Conservation (phyloP, 352 stramenopile genomes). For the Globisporangium irregulare region DNA sequence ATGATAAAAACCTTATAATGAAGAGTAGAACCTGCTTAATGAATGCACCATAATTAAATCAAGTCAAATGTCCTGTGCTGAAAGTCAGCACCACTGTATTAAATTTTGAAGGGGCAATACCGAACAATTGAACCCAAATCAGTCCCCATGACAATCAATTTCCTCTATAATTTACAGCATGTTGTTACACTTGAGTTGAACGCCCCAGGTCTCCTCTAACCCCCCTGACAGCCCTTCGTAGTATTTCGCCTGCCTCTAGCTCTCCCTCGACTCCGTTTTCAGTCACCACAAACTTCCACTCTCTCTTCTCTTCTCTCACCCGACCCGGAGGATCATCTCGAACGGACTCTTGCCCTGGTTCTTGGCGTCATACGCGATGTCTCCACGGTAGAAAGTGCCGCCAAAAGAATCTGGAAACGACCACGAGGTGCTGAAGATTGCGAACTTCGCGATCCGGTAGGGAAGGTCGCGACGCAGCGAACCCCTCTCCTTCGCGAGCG, state of each 20-base stretch:
- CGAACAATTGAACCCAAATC: too few relatives aligned
- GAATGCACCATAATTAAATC: too few relatives aligned
- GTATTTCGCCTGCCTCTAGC: background rate
- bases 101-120: too few relatives aligned
- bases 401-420: slow-evolving; percentile 32
- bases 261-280: background rate
- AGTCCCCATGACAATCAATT: too few relatives aligned
- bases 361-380: slow-evolving; percentile 25
- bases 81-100: too few relatives aligned
- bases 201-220: background rate
- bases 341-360: slow-evolving; percentile 1
- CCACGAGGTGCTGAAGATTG: slow-evolving; percentile 38
- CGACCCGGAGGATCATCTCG: slow-evolving; percentile 13
- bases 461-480: background rate
- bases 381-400: slow-evolving; percentile 43
- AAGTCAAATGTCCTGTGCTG: too few relatives aligned
- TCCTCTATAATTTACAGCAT: too few relatives aligned
- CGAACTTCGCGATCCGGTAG: slow-evolving; percentile 38
- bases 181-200: background rate
- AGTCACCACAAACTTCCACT: too few relatives aligned
- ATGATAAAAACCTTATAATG: too few relatives aligned
- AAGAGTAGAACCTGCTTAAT: too few relatives aligned
- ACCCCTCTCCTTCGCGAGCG: slow-evolving; percentile 23
- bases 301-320: background rate
- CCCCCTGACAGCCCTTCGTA: too few relatives aligned